Evolutionary conservation across 139 green algal species (phyloP).

Genomic region (Chlamydomonas urium): DNA sequence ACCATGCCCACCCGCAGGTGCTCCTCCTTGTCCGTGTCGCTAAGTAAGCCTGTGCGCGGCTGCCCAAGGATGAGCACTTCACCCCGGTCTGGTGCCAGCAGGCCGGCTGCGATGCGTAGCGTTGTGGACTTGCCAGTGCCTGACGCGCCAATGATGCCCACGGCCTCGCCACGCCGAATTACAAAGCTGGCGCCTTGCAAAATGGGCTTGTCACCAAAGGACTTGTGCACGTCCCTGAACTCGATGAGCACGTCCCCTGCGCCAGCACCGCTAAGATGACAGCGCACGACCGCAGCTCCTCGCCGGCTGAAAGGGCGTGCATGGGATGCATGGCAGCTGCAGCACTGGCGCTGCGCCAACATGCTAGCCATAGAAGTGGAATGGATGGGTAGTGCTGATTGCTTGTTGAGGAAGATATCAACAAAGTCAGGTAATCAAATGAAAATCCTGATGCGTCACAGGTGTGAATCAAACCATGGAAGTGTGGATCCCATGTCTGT

Average conservation of each 20-base stretch:
- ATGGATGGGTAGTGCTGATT: no score
- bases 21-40: slow-evolving; percentile 47
- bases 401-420: no score
- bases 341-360: no score
- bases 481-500: no score
- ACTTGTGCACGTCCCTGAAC: slow-evolving; percentile 90
- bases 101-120: slow-evolving; percentile 86
- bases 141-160: slow-evolving; percentile 96
- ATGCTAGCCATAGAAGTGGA: no score
- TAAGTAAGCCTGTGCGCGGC: slow-evolving; percentile 67
- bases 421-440: no score
- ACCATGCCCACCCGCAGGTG: slow-evolving; percentile 79
- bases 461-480: no score
- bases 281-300: no score
- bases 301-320: no score
- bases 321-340: no score
- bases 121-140: slow-evolving; percentile 98
- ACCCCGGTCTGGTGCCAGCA: slow-evolving; percentile 89
- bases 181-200: slow-evolving; percentile 88
- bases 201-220: slow-evolving; percentile 91
- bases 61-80: slow-evolving; percentile 80
- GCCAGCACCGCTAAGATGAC: no score
- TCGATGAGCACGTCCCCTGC: slow-evolving; percentile 94
- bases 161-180: slow-evolving; percentile 89
- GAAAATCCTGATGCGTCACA: no score